Evolutionary conservation across 768 basidiomycete genomes (phyloP).

Genomic region (Dioszegia hungarica): DNA sequence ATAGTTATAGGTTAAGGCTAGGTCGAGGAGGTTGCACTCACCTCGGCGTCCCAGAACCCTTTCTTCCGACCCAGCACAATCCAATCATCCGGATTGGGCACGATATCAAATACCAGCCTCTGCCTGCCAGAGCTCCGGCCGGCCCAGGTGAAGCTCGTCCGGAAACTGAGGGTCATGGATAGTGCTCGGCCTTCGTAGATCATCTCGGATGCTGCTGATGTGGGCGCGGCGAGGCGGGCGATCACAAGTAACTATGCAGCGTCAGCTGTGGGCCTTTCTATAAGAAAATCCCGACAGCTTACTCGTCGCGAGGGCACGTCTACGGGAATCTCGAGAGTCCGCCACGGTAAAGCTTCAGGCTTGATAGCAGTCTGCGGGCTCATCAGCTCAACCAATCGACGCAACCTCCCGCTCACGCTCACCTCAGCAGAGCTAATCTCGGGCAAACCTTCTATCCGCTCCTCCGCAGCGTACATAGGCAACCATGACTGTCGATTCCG

Average conservation of each 20-base stretch:
- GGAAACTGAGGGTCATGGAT: constrained; percentile 61
- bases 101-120: constrained; percentile 67
- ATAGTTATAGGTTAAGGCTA: too few relatives aligned
- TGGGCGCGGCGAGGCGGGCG: constrained; percentile 27
- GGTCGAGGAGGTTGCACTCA: too few relatives aligned
- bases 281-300: constrained; percentile 39
- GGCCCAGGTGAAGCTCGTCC: constrained; percentile 73
- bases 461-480: constrained; percentile 5
- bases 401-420: too few relatives aligned
- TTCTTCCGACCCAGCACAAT: constrained; percentile 81
- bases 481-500: constrained; percentile 14
- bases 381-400: too few relatives aligned
- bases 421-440: neutral
- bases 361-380: neutral
- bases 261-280: constrained; percentile 52
- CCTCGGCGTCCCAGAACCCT: constrained; percentile 72
- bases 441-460: neutral
- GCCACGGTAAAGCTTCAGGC: constrained; percentile 53
- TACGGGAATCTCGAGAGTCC: constrained; percentile 73
- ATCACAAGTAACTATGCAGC: constrained; percentile 54
- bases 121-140: constrained; percentile 37
- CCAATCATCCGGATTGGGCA: constrained; percentile 74
- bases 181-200: constrained; percentile 81
- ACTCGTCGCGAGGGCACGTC: constrained; percentile 79
- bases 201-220: constrained; percentile 39